A percentile compares a stretch with the other conserved stretches of the same genome.
Conservation (phyloP, 306 rosid genomes). For the Lablab purpureus region DNA sequence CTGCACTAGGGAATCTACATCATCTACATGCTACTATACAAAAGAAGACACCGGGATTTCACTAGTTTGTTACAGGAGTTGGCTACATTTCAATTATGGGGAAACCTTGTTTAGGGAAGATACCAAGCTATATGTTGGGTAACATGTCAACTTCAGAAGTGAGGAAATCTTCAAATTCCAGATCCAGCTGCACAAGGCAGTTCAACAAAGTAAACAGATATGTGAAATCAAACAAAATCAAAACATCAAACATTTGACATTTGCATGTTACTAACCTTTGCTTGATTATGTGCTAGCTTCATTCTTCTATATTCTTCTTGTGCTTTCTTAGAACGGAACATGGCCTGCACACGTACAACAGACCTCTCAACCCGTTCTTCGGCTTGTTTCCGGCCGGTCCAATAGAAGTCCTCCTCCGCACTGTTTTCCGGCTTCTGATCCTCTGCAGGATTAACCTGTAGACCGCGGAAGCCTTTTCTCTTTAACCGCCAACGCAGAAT, state of each 20-base stretch:
- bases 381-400: constrained; percentile 78
- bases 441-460: constrained; percentile 64
- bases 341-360: constrained; percentile 77
- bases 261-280: constrained; percentile 59
- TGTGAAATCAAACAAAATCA: neutral
- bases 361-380: constrained; percentile 86
- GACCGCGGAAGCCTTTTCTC: constrained; percentile 95
- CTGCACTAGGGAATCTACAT: constrained; percentile 63
- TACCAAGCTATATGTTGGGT: constrained; percentile 38
- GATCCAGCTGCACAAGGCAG: constrained; percentile 71
- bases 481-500: constrained; percentile 91
- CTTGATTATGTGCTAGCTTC: constrained; percentile 76
- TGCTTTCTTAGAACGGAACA: constrained; percentile 97
- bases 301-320: constrained; percentile 88
- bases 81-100: constrained; percentile 26
- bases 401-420: constrained; percentile 80
- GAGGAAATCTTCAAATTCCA: constrained; percentile 64
- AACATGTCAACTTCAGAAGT: constrained; percentile 58
- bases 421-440: constrained; percentile 63
- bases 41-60: constrained; percentile 35
- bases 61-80: constrained; percentile 42
- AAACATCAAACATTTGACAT: constrained; percentile 1
- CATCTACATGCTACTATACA: constrained; percentile 58
- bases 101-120: constrained; percentile 25
- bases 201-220: constrained; percentile 30